phyloP scores from a whole-genome alignment of 2,329 filamentous ascomycete species.

The Sclerotinia trifoliorum region DNA sequence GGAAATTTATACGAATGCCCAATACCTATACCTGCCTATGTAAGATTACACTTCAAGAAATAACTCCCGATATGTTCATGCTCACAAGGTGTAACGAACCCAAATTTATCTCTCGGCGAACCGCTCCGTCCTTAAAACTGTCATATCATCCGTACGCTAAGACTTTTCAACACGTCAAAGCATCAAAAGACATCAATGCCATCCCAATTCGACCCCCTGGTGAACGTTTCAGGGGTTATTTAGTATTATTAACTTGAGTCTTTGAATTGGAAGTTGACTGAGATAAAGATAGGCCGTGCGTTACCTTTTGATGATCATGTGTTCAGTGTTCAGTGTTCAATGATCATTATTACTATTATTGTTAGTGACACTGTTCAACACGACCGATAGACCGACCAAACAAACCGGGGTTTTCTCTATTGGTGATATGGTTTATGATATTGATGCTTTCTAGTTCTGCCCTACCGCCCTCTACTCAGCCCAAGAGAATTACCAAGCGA shows the following conservation, averaged over 20 bases:
- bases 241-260: background rate
- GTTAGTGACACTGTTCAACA: too few relatives aligned
- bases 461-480: background rate
- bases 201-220: background rate
- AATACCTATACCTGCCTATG: background rate
- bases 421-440: background rate
- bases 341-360: too few relatives aligned
- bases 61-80: background rate
- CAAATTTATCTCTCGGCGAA: conserved; percentile 8
- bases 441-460: background rate
- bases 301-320: background rate
- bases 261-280: background rate
- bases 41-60: too few relatives aligned
- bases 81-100: background rate
- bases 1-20: background rate
- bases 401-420: background rate
- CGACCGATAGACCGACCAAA: too few relatives aligned
- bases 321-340: background rate
- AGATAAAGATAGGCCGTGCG: conserved; percentile 16
- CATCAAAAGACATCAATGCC: background rate
- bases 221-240: conserved; percentile 10
- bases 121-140: background rate
- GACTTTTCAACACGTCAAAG: background rate
- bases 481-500: background rate
- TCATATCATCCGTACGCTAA: background rate